phyloP scores from a whole-genome alignment of 106 monocot species.

The Apostasia shenzhenica region DNA sequence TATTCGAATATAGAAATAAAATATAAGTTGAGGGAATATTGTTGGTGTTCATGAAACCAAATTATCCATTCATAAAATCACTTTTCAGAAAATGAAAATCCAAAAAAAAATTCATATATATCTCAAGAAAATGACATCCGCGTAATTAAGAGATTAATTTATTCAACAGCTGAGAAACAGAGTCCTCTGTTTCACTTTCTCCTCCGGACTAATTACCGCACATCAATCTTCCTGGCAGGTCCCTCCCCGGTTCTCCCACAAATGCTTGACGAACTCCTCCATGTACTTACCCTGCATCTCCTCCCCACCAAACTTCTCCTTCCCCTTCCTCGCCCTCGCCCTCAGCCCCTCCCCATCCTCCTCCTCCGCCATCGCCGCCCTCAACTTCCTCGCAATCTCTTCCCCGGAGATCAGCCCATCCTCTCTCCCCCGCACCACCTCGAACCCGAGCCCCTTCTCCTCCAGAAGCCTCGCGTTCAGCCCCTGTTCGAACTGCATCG shows the following conservation, averaged over 20 bases:
- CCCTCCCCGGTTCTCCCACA: background rate
- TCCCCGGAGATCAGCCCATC: slow-evolving; percentile 2
- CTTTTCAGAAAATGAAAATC: too few relatives aligned
- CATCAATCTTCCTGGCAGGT: too few relatives aligned
- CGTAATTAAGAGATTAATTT: too few relatives aligned
- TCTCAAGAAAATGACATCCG: too few relatives aligned
- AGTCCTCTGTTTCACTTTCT: too few relatives aligned
- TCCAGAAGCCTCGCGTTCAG: slow-evolving; percentile 10
- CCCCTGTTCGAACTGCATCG: slow-evolving; percentile 1
- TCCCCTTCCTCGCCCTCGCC: slow-evolving; percentile 3
- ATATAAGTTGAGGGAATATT: too few relatives aligned
- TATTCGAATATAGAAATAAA: too few relatives aligned
- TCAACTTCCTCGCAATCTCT: slow-evolving; percentile 7
- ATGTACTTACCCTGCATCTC: slow-evolving; percentile 7
- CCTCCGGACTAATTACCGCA: too few relatives aligned
- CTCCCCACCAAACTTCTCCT: background rate
- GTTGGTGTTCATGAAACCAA: too few relatives aligned
- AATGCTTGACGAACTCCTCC: background rate
- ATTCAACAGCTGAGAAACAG: too few relatives aligned
- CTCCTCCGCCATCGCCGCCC: slow-evolving; percentile 6
- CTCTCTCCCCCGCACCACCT: background rate
- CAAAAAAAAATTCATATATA: too few relatives aligned
- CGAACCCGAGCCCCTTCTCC: background rate
- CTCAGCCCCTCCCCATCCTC: slow-evolving; percentile 6
- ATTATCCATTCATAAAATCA: too few relatives aligned